Evolutionary conservation across 495 filamentous ascomycete genomes (phyloP).

Genomic region (Aspergillus haitiensis): DNA sequence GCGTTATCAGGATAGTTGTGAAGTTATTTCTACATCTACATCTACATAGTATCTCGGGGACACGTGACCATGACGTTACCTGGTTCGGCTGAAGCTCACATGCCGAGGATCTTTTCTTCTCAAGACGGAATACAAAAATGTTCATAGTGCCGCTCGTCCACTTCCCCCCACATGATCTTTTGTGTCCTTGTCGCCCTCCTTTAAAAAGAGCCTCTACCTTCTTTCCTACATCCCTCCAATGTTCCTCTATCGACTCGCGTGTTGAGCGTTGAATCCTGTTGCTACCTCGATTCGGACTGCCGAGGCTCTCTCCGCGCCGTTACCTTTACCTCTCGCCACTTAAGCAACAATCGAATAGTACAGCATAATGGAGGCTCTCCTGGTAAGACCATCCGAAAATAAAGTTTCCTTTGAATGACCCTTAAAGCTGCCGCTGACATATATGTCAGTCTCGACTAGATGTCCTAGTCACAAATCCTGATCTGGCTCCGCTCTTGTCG

Average conservation of each 20-base stretch:
- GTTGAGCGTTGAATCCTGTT: conserved; percentile 17
- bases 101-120: conserved; percentile 44
- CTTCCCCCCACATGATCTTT: conserved; percentile 17
- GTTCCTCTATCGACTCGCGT: conserved; percentile 19
- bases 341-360: conserved; percentile 8
- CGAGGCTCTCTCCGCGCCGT: conserved; percentile 32
- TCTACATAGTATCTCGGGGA: neutral
- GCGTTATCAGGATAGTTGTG: neutral
- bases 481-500: conserved; percentile 76
- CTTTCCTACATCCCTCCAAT: conserved; percentile 16
- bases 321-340: conserved; percentile 18
- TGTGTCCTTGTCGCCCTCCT: conserved; percentile 2
- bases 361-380: conserved; percentile 41
- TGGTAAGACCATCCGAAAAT: conserved; percentile 29
- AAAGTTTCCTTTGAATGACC: neutral
- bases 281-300: conserved; percentile 25
- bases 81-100: conserved; percentile 39
- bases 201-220: neutral
- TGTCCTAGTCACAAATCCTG: conserved; percentile 73
- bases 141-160: conserved; percentile 29
- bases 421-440: conserved; percentile 7
- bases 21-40: conserved; percentile 1
- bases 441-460: conserved; percentile 51
- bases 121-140: conserved; percentile 27
- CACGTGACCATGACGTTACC: conserved; percentile 48